Base-by-base conservation (phyloP, 164 flowering plant genomes). In the Cinnamomum micranthum region DNA sequence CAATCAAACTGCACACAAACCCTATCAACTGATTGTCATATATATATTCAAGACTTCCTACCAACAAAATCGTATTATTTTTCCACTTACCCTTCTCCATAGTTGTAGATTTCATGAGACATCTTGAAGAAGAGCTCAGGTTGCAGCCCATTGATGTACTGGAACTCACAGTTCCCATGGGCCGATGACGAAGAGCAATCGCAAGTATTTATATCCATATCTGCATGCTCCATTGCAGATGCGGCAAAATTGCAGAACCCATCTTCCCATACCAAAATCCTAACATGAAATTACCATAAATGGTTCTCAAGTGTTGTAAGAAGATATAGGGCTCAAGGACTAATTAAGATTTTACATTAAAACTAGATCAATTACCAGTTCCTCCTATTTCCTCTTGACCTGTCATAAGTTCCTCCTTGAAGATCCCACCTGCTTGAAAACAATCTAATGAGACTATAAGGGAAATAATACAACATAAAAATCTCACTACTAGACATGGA, bases 101-200 rank as follows among this genome's bases (percentile, higher is more conserved):
- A 95, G 86, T 90, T 91, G 85, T 95, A 95, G 85, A 95, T 91
- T 90, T 95, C 99, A 87, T 93, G 99, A 19, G 99, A 95, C 99
- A 95, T 95, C 87, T 95, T 95, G 88, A 95, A 95, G 87, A 93
- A 93, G 17, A 92, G 86, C 82, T 95, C 97, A 35, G 99, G 99
- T 77, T 93, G 94, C 50, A 95, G 86, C 15, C 97, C 97, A 81
- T 88, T 92, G 41, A 82, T 85, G 27, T 80, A 90, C 51, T 86
- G 94, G 71, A 86, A 87, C 55, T 89, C 89, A 77, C 80, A 75
- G 80, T 83, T 85, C 6, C 84, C 84, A 50, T 84, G 85, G 28
- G 60, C 81, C 3, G 92, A 83, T 50, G 90, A 80, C 19, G 84
- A 80, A 4, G 60, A 55, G 12, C 63, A 52, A 2, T 78, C 64